Conservation (phyloP, 2,329 filamentous ascomycete species). For the Metarhizium humberi region DNA sequence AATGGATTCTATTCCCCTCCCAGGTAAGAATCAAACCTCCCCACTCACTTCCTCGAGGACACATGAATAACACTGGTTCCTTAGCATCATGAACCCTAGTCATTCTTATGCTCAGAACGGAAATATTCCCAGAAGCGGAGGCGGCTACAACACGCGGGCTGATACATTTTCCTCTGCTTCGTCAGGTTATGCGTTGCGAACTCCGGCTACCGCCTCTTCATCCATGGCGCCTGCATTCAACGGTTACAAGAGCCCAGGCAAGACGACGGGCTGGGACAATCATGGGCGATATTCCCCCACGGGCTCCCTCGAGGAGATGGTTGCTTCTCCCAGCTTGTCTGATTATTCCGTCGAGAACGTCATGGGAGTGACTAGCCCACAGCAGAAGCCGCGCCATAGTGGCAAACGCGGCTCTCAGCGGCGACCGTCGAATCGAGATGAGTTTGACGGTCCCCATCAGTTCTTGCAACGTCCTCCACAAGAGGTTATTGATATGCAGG, state of each 20-base stretch:
- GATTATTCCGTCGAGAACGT: constrained; percentile 50
- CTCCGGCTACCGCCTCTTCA: constrained; percentile 30
- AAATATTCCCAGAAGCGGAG: constrained; percentile 11
- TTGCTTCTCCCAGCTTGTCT: constrained; percentile 48
- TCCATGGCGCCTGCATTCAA: constrained; percentile 18
- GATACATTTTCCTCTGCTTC: constrained; percentile 30
- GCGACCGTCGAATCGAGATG: constrained; percentile 72
- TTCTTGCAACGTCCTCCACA: constrained; percentile 65
- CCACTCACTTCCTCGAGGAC: neutral
- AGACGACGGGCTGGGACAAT: constrained; percentile 21
- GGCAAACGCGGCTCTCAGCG: constrained; percentile 49
- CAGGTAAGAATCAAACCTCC: constrained; percentile 24
- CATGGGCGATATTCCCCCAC: constrained; percentile 45
- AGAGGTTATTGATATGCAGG: constrained; percentile 64
- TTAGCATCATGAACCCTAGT: constrained; percentile 31
- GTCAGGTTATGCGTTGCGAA: constrained; percentile 32
- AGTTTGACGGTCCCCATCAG: constrained; percentile 83
- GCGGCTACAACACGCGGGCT: constrained; percentile 27
- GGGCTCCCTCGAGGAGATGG: constrained; percentile 49
- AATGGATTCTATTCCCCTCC: constrained; percentile 25
- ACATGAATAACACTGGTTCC: constrained; percentile 21
- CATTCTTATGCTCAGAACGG: constrained; percentile 21
- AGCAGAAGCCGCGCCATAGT: constrained; percentile 33
- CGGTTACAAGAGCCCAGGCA: constrained; percentile 29
- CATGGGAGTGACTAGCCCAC: constrained; percentile 28